Evolutionary conservation across 495 filamentous ascomycete species (phyloP), one percentile per base, ranked within the genome.

Genomic region (Penicillium riverlandense): DNA sequence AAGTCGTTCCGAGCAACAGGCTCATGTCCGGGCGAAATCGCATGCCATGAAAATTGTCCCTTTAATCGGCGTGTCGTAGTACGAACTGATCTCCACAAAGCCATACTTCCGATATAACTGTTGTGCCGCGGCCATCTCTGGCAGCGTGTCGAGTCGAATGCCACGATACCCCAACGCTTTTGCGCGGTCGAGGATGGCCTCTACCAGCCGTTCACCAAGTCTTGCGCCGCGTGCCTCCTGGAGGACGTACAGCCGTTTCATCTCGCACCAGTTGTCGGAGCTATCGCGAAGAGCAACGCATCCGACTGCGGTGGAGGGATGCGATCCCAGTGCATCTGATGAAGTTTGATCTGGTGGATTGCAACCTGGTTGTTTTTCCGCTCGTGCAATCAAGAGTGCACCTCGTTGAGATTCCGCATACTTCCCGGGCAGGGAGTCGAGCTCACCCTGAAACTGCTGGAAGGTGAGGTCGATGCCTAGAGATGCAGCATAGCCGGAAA

Each of bases 201-300:
- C 50, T 1, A 77, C 59, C 12, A 83, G 57, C 12, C 48, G 52
- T 29, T 56, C 57, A 3, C 79, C 80, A 2, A 80, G 43, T 0
- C 73, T 74, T 10, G 65, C 40, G 7, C 75, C 71, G 8, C 79
- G 66, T 8, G 62, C 68, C 36, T 57, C 47, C 0, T 70, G 70
- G 1, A 58, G 37, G 13, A 77, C 63, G 47, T 77, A 83, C 0
- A 84, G 63, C 0, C 79, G 65, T 52, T 83, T 82, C 70, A 82
- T 74, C 46, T 84, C 79, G 57, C 77, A 80, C 53, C 54, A 68
- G n/a, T 45, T 40, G 12, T 50, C 49, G 1, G 48, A 16, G 30
- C 40, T 54, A 1, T 35, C 22, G 3, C 52, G 47, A 8, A 55
- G 38, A 2, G 70, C 76, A 6, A 80, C 71, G 45, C 76, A 81